phyloP scores from a whole-genome alignment of 129 eudicot species.

The Ambrosia artemisiifolia region DNA sequence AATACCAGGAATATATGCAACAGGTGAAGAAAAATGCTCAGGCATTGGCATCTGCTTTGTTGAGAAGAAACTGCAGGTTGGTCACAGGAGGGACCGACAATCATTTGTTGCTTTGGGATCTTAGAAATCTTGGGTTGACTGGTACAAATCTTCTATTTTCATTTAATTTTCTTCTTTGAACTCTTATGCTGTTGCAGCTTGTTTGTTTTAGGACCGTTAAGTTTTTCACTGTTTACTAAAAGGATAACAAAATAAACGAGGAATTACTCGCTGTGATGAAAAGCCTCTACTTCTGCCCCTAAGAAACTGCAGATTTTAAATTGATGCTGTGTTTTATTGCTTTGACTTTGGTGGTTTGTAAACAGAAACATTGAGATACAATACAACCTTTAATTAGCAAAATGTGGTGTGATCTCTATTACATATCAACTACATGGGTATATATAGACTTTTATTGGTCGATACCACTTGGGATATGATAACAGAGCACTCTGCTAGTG shows the following conservation, averaged over 20 bases:
- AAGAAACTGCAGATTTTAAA: too few relatives aligned
- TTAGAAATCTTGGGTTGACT: constrained; percentile 78
- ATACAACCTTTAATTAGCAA: too few relatives aligned
- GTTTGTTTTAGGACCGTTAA: constrained; percentile 1
- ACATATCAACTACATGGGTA: too few relatives aligned
- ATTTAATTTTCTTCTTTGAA: neutral
- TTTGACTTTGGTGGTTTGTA: too few relatives aligned
- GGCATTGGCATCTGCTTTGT: constrained; percentile 79
- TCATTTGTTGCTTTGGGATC: constrained; percentile 94
- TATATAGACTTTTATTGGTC: too few relatives aligned
- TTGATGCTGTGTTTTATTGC: too few relatives aligned
- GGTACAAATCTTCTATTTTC: constrained; percentile 41
- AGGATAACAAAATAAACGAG: neutral
- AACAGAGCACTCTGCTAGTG: too few relatives aligned
- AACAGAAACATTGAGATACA: too few relatives aligned
- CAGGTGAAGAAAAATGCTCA: constrained; percentile 99
- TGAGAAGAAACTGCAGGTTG: constrained; percentile 74
- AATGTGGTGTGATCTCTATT: too few relatives aligned
- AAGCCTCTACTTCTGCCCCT: too few relatives aligned
- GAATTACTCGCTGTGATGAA: too few relatives aligned
- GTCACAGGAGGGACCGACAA: constrained; percentile 97
- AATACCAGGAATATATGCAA: constrained; percentile 83
- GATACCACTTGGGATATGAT: too few relatives aligned
- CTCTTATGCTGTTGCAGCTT: neutral
- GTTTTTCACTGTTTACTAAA: neutral